Evolutionary conservation across 2,329 filamentous ascomycete species (phyloP), one percentile per base, ranked within the genome.

Genomic region (Scedosporium apiospermum): DNA sequence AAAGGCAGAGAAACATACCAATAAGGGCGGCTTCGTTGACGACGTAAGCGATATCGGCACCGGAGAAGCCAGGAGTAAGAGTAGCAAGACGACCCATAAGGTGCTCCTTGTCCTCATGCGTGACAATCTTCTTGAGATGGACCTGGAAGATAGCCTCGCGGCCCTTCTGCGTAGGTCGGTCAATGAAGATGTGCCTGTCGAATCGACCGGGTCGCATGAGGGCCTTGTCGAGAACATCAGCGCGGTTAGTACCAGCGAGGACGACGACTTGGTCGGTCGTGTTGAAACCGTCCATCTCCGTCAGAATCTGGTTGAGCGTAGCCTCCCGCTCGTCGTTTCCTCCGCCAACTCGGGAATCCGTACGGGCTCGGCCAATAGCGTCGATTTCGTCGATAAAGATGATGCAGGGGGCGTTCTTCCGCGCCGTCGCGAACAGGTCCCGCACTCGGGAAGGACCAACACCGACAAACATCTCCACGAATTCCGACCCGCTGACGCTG

Each of bases 361-460:
- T 82, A 77, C 95, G 86, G 62, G 93, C 90, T 73, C 93, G 91
- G 69, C 95, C 95, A 70, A 99, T 97, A 63, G 95, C 95, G 74
- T 99, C 95, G 69, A 99, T 99, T 76, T 99, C 95, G 72, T 99
- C 95, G 68, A 99, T 98, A 80, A 99, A 99, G 75, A 99, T 96
- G 76, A 99, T 99, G 77, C 95, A 99, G 3, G 95, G 95, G 0
- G 95, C 90, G 76, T 91, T 96, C 81, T 98, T 98, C 64, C 95
- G 87, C 18, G 95, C 95, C 69, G 91, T 96, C 63, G 91, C 88
- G 71, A 99, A 99, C 61, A 99, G 79, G 75, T 99, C 95, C 69
- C 95, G 87, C 60, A 99, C 95, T 76, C 95, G 86, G 34, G 93
- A 98, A 21, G 95, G 91, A 75, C 95, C 95, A 64, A 99, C 95